phyloP scores from a whole-genome alignment of 164 flowering plant genomes.

The Cinnamomum chago region DNA sequence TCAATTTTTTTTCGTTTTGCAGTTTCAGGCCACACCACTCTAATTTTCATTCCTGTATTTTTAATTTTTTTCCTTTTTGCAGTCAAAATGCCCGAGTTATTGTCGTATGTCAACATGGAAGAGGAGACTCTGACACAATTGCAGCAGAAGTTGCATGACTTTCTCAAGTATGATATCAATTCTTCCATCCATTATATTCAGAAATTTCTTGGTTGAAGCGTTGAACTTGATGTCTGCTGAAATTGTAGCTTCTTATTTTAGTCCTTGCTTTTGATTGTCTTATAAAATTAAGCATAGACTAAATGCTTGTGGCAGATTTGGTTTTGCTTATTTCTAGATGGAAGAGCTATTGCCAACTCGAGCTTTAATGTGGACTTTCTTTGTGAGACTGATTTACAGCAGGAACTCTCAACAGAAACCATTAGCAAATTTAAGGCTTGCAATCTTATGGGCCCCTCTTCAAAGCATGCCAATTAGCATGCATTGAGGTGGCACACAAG shows the following conservation, averaged over 20 bases:
- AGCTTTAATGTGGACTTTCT: too few species aligned
- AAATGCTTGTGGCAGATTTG: too few species aligned
- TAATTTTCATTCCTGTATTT: not conserved
- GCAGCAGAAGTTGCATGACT: conserved; percentile 74
- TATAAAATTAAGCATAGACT: too few species aligned
- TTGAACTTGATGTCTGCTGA: not conserved
- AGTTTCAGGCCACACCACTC: not conserved
- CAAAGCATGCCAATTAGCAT: too few species aligned
- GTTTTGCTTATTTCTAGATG: too few species aligned
- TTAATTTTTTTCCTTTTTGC: conserved; percentile 22
- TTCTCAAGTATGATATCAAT: conserved; percentile 62
- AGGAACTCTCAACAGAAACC: too few species aligned
- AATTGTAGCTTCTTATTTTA: not conserved
- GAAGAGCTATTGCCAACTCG: too few species aligned
- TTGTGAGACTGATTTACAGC: too few species aligned
- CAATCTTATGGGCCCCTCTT: too few species aligned
- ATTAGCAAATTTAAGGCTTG: too few species aligned
- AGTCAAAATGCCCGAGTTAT: conserved; percentile 91
- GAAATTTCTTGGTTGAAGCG: not conserved
- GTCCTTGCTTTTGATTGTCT: too few species aligned
- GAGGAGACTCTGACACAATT: conserved; percentile 64
- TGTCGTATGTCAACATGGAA: conserved; percentile 74
- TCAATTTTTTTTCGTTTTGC: not conserved
- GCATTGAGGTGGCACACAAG: too few species aligned
- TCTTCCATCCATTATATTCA: conserved; percentile 1